These are phyloP conservation scores for Penicillium decumbens DNA, from an alignment of 2,329 filamentous ascomycete species.

Conservation along the genomic window DNA sequence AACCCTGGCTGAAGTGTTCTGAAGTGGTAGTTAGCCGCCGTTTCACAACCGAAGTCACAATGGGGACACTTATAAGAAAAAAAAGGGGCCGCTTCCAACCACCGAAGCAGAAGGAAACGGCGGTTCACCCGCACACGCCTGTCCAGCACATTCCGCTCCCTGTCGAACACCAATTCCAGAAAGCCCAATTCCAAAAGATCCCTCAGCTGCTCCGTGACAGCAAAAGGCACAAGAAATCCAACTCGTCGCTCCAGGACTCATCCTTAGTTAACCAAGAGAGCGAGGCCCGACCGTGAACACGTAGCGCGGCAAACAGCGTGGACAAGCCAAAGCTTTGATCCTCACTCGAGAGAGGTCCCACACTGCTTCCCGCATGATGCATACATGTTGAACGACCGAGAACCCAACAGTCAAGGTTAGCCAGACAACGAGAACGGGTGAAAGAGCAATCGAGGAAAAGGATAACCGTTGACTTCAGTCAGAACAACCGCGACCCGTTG, in stretches of 20 bases:
- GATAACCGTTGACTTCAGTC: constrained; percentile 5
- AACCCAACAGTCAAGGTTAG: neutral
- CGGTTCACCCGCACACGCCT: constrained; percentile 18
- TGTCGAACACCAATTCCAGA: constrained; percentile 3
- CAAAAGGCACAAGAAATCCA: constrained; percentile 10
- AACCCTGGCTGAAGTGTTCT: neutral
- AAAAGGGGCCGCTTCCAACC: constrained; percentile 27
- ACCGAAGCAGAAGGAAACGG: constrained; percentile 25
- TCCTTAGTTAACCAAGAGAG: constrained; percentile 7
- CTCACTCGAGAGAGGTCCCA: constrained; percentile 88
- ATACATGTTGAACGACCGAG: constrained; percentile 12
- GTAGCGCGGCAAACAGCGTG: constrained; percentile 35
- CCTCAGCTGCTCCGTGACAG: constrained; percentile 8
- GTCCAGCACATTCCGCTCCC: constrained; percentile 14
- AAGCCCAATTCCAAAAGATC: constrained; percentile 7
- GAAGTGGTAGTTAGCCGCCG: constrained; percentile 30
- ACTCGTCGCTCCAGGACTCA: constrained; percentile 15
- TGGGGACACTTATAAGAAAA: constrained; percentile 40
- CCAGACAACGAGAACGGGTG: constrained; percentile 1
- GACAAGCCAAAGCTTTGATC: constrained; percentile 94
- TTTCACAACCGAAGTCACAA: neutral
- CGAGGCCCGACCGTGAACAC: constrained; percentile 5
- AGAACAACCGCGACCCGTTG: constrained; percentile 10
- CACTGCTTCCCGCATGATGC: constrained; percentile 30
- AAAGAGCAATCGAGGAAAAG: constrained; percentile 10